Evolutionary conservation across 192 early-diverging fungal genomes (phyloP).

Genomic region (Coemansia furcata): DNA sequence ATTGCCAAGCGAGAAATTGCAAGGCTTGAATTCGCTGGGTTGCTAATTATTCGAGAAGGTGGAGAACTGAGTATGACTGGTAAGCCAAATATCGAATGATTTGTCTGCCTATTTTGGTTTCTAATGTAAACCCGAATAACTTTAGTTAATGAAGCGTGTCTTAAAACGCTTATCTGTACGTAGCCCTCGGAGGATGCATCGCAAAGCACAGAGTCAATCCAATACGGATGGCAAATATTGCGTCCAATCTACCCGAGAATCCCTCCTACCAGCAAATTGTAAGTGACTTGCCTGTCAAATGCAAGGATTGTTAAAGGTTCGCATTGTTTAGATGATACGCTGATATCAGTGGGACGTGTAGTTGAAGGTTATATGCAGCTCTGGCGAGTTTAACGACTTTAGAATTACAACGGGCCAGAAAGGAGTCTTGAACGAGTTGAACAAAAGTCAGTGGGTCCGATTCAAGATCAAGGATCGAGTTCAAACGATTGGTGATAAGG

Average conservation of each 20-base stretch:
- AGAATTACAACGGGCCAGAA: slow-evolving; percentile 36
- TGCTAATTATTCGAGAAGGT: neutral
- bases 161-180: neutral
- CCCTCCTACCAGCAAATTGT: slow-evolving; percentile 32
- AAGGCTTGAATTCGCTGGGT: neutral
- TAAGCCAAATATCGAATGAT: neutral
- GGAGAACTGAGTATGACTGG: neutral
- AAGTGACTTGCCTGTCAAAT: slow-evolving; percentile 1
- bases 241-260: slow-evolving; percentile 5
- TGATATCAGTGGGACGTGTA: neutral
- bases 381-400: slow-evolving; percentile 24
- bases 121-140: neutral
- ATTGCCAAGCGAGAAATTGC: slow-evolving; percentile 8
- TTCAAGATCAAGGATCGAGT: slow-evolving; percentile 11
- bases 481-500: slow-evolving; percentile 21
- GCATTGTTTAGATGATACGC: neutral
- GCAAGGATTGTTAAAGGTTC: neutral
- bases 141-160: neutral
- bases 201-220: slow-evolving; percentile 36
- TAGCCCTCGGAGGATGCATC: slow-evolving; percentile 31
- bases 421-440: slow-evolving; percentile 37
- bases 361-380: slow-evolving; percentile 19
- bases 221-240: slow-evolving; percentile 13
- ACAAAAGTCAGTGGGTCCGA: slow-evolving; percentile 13
- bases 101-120: neutral